Base-by-base conservation (phyloP, 106 monocot species). In the Xerophyta viscosa region DNA sequence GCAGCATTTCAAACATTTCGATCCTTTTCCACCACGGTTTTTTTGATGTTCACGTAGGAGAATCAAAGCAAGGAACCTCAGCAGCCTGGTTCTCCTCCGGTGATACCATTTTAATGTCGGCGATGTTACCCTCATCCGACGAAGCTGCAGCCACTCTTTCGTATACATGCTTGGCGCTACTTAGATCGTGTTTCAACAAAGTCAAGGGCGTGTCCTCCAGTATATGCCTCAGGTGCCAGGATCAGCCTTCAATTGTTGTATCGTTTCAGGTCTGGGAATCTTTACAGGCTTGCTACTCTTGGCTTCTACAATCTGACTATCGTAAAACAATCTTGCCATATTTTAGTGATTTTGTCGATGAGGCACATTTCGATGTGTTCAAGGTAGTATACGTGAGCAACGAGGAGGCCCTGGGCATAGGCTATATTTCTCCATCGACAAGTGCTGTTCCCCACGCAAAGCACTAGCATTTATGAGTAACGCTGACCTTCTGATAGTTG, bases 181-280 rank as follows among this genome's bases (percentile, higher is more conserved):
- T n/a, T n/a, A n/a, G 46, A 15, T 67, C 74, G 5, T 41, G 18
- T 41, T 63, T 67, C 20, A 27, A 20, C 2, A 33, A 31, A 3
- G 17, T 29, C 4, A 44, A 57, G 9, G 74, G 61, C 8, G 19
- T 62, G 11, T 29, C 48, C 1, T 27, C 67, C 30, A 54, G 29
- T n/a, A 44, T 67, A 2, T 68, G 66, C 55, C 46, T 67, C 20
- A 22, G 31, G 26, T 42, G 67, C 54, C 27, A 41, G 4, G 67
- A 57, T 23, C 30, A 45, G 48, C 50, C 62, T 4, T n/a, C n/a
- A n/a, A 18, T 68, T 41, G 74, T 74, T 41, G 50, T 55, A 2
- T 50, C 27, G 9, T 24, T 68, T 22, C 67, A 74, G 18, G 57
- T 68, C 10, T 74, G 74, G 74, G 20, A 58, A 33, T 74, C 74